Conservation (phyloP, 2,329 filamentous ascomycete species). For the Ramichloridium luteum region DNA sequence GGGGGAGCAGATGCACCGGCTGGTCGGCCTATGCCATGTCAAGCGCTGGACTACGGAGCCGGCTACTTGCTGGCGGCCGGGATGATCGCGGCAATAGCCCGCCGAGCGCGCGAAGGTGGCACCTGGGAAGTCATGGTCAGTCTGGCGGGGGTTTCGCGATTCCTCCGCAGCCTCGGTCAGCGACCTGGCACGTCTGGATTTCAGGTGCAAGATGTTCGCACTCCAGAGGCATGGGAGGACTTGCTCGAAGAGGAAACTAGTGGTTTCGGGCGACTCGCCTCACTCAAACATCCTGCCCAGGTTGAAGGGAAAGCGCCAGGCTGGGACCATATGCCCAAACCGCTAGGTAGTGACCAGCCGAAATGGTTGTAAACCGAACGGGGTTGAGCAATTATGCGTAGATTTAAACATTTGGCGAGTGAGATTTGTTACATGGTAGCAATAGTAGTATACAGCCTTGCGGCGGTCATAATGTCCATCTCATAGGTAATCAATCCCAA, state of each 20-base stretch:
- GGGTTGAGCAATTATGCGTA: too few relatives aligned
- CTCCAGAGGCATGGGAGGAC: slow-evolving; percentile 2
- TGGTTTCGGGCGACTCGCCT: slow-evolving; percentile 36
- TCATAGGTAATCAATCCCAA: too few relatives aligned
- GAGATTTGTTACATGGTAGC: too few relatives aligned
- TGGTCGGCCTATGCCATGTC: slow-evolving; percentile 32
- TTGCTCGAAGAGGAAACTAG: slow-evolving; percentile 36
- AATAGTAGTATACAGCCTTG: too few relatives aligned
- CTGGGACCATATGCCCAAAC: slow-evolving; percentile 42
- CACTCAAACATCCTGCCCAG: slow-evolving; percentile 36
- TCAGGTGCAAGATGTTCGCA: slow-evolving; percentile 22
- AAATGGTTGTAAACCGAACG: slow-evolving; percentile 26
- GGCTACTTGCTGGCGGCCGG: slow-evolving; percentile 46
- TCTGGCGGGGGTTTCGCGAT: slow-evolving; percentile 44
- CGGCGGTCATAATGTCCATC: too few relatives aligned
- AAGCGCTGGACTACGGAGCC: slow-evolving; percentile 44
- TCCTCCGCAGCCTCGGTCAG: slow-evolving; percentile 43
- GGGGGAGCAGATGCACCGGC: slow-evolving; percentile 29
- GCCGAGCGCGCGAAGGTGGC: slow-evolving; percentile 33
- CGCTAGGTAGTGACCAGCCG: slow-evolving; percentile 36
- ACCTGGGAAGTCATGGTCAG: slow-evolving; percentile 44
- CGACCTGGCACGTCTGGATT: slow-evolving; percentile 36
- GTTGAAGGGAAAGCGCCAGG: slow-evolving; percentile 36
- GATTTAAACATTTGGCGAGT: too few relatives aligned
- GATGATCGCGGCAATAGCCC: slow-evolving; percentile 40